These are phyloP conservation scores for Massariosphaeria phaeospora DNA, from an alignment of 495 filamentous ascomycete genomes.

Conservation along the genomic window DNA sequence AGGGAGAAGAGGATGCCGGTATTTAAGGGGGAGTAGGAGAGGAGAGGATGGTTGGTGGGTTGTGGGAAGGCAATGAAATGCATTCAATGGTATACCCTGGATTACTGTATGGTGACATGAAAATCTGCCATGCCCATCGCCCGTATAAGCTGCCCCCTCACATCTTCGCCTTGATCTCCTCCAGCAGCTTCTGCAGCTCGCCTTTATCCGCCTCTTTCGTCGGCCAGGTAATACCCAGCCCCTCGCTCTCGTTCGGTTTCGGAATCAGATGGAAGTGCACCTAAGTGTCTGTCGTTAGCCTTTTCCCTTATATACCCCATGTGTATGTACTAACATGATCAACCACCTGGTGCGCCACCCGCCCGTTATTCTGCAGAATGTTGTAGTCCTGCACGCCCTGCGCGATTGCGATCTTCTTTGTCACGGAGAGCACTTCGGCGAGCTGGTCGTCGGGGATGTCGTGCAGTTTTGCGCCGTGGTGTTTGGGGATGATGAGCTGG, in stretches of 20 bases:
- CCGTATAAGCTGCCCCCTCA: too few species aligned
- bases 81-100: background rate
- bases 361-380: constrained; percentile 93
- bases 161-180: constrained; percentile 86
- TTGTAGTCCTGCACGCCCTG: constrained; percentile 79
- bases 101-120: background rate
- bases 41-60: too few species aligned
- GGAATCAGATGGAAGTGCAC: constrained; percentile 98
- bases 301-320: background rate
- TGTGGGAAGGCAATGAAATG: background rate
- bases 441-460: constrained; percentile 92
- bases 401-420: constrained; percentile 78
- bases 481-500: constrained; percentile 93
- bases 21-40: constrained; percentile 59
- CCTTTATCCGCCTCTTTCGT: constrained; percentile 73
- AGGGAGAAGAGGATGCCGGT: constrained; percentile 83
- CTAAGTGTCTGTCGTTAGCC: constrained; percentile 41
- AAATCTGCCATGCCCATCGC: too few species aligned
- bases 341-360: constrained; percentile 88
- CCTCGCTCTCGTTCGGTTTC: constrained; percentile 83
- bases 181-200: constrained; percentile 68
- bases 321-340: constrained; percentile 59
- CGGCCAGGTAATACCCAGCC: constrained; percentile 78
- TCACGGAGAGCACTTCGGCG: constrained; percentile 76
- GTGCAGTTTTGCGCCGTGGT: constrained; percentile 85